Percentiles rank a stretch among this genome's conserved stretches.
Conservation (phyloP, 2,329 filamentous ascomycete species). For the Calonectria pseudoturangicola region DNA sequence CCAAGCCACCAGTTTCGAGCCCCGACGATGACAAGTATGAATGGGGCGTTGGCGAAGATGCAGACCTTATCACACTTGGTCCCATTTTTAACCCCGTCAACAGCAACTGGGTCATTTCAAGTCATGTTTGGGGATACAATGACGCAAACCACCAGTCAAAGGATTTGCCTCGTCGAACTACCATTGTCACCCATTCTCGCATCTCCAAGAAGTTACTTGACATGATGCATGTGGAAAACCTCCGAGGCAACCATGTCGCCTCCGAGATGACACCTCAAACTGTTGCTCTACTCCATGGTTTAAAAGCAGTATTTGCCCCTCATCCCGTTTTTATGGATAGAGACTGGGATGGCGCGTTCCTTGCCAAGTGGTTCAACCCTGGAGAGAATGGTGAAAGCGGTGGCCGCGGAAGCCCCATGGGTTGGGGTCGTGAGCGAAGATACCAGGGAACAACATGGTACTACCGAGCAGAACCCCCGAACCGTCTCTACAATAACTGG, state of each 20-base stretch:
- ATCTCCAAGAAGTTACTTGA: conserved; percentile 83
- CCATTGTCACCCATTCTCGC: conserved; percentile 86
- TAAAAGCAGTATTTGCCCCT: conserved; percentile 86
- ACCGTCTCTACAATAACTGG: conserved; percentile 78
- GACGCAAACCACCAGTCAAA: conserved; percentile 68
- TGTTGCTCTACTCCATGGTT: conserved; percentile 83
- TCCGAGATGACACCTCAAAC: conserved; percentile 88
- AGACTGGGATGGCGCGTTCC: conserved; percentile 75
- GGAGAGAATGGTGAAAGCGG: conserved; percentile 73
- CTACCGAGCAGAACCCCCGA: conserved; percentile 74
- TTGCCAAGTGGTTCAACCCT: conserved; percentile 77
- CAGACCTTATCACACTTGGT: conserved; percentile 83
- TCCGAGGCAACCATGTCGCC: conserved; percentile 83
- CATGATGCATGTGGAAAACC: conserved; percentile 86
- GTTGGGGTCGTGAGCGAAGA: conserved; percentile 74
- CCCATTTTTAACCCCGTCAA: conserved; percentile 86
- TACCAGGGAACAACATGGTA: conserved; percentile 78
- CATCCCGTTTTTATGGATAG: conserved; percentile 88
- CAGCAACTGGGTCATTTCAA: conserved; percentile 83
- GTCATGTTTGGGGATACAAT: conserved; percentile 81
- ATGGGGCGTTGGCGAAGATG: conserved; percentile 86
- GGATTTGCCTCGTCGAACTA: conserved; percentile 81
- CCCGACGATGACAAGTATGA: conserved; percentile 79
- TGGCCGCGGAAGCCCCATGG: conserved; percentile 73
- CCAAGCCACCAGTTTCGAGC: conserved; percentile 75